Percentiles rank a stretch among this genome's conserved stretches.
phyloP scores from a whole-genome alignment of 805 yeast genomes.

The Ogataea saltuana region DNA sequence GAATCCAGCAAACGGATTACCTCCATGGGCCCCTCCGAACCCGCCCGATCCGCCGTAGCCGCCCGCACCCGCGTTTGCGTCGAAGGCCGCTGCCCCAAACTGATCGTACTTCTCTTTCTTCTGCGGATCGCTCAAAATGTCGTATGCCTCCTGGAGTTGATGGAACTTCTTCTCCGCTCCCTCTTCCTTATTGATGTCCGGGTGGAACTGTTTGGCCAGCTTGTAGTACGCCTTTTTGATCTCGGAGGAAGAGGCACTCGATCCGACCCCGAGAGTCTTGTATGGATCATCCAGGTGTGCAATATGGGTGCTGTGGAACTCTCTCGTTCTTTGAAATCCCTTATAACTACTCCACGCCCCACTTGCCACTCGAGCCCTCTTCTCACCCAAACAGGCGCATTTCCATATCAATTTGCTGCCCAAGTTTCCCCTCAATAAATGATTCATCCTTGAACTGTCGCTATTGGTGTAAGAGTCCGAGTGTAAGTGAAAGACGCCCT shows the following conservation, averaged over 20 bases:
- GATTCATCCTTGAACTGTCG: conserved; percentile 5
- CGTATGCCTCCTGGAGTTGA: conserved; percentile 92
- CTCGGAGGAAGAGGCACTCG: conserved; percentile 70
- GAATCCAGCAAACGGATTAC: conserved; percentile 49
- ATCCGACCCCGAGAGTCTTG: conserved; percentile 73
- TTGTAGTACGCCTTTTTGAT: conserved; percentile 94
- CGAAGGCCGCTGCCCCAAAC: conserved; percentile 86
- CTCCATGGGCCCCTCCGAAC: conserved; percentile 52
- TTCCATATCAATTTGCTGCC: conserved; percentile 7
- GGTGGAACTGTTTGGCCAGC: conserved; percentile 91
- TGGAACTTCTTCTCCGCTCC: conserved; percentile 90
- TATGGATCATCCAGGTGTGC: conserved; percentile 69
- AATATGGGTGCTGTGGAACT: conserved; percentile 46
- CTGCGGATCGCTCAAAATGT: conserved; percentile 78
- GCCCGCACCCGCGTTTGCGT: conserved; percentile 52
- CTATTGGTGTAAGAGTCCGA: not conserved
- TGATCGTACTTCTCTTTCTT: conserved; percentile 90
- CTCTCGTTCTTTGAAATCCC: conserved; percentile 12
- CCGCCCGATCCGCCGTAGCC: conserved; percentile 45
- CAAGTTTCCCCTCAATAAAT: not conserved
- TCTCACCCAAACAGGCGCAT: conserved; percentile 1
- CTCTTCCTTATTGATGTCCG: conserved; percentile 91
- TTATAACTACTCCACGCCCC: not conserved
- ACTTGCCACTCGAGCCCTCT: not conserved
- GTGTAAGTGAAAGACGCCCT: not conserved